phyloP scores from a whole-genome alignment of 1,284 basidiomycete genomes.

The Cryptococcus wingfieldii region DNA sequence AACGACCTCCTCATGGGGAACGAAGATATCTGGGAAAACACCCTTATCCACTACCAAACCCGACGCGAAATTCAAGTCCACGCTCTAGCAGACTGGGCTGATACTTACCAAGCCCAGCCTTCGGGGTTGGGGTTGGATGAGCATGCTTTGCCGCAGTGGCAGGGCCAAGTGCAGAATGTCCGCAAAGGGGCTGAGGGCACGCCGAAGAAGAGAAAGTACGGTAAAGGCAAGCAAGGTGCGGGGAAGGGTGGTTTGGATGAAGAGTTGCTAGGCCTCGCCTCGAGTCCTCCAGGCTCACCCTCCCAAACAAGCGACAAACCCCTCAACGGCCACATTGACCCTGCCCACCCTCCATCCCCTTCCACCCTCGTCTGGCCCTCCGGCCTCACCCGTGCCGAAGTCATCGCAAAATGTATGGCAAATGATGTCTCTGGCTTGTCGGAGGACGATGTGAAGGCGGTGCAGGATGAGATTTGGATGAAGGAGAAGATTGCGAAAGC shows the following conservation, averaged over 20 bases:
- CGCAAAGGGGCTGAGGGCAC: background rate
- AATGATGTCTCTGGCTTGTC: slow-evolving; percentile 34
- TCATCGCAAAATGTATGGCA: slow-evolving; percentile 30
- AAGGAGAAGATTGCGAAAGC: slow-evolving; percentile 22
- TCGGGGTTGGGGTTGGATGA: background rate
- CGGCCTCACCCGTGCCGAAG: slow-evolving; percentile 36
- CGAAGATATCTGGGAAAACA: slow-evolving; percentile 41
- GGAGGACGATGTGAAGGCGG: slow-evolving; percentile 43
- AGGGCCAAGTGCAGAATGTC: background rate
- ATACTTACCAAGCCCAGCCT: slow-evolving; percentile 1
- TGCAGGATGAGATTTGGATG: slow-evolving; percentile 46
- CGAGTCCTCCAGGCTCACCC: slow-evolving; percentile 15
- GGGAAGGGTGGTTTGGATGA: slow-evolving; percentile 31
- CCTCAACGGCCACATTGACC: background rate
- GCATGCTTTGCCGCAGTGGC: background rate
- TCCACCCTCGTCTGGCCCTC: slow-evolving; percentile 33
- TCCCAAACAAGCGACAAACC: slow-evolving; percentile 1
- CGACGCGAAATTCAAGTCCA: slow-evolving; percentile 35
- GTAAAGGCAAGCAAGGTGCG: slow-evolving; percentile 9
- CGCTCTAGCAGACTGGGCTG: slow-evolving; percentile 17
- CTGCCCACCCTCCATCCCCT: slow-evolving; percentile 17
- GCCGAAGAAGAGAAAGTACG: slow-evolving; percentile 14
- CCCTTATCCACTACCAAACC: slow-evolving; percentile 34
- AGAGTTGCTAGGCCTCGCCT: slow-evolving; percentile 39
- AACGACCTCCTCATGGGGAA: slow-evolving; percentile 28